Evolutionary conservation across 176 grass and related monocot genomes (phyloP).

Genomic region (Carex littledalei): DNA sequence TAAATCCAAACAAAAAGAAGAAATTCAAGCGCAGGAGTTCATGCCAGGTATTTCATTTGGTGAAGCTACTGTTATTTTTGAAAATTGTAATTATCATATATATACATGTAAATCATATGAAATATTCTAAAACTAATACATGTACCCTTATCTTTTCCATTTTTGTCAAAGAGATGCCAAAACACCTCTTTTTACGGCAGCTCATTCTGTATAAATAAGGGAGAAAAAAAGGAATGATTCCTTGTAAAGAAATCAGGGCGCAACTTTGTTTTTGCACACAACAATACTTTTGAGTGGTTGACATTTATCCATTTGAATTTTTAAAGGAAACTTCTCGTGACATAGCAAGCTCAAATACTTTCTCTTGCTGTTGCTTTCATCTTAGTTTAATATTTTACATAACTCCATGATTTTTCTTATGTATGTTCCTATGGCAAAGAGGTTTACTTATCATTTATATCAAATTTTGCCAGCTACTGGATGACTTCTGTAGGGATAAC

Average conservation of each 20-base stretch:
- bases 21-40: conserved; percentile 18
- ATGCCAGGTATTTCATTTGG: conserved; percentile 8
- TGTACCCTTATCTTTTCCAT: not conserved
- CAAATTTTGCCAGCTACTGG: not conserved
- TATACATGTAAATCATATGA: not conserved
- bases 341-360: not conserved
- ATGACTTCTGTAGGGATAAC: conserved; percentile 22
- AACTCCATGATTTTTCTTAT: not conserved
- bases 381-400: not conserved
- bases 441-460: not conserved
- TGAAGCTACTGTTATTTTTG: not conserved
- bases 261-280: too few species aligned
- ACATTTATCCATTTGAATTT: too few species aligned
- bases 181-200: not conserved
- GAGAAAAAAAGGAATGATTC: too few species aligned
- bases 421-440: not conserved
- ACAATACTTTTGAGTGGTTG: too few species aligned
- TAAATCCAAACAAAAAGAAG: conserved; percentile 15
- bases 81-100: not conserved
- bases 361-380: not conserved
- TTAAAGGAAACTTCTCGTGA: too few species aligned
- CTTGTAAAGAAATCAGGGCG: too few species aligned
- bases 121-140: not conserved
- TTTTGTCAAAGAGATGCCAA: not conserved
- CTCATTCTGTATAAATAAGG: too few species aligned